Evolutionary conservation across 2,329 filamentous ascomycete genomes (phyloP), one percentile per base, ranked within the genome.

Genomic region (Fusarium proliferatum): DNA sequence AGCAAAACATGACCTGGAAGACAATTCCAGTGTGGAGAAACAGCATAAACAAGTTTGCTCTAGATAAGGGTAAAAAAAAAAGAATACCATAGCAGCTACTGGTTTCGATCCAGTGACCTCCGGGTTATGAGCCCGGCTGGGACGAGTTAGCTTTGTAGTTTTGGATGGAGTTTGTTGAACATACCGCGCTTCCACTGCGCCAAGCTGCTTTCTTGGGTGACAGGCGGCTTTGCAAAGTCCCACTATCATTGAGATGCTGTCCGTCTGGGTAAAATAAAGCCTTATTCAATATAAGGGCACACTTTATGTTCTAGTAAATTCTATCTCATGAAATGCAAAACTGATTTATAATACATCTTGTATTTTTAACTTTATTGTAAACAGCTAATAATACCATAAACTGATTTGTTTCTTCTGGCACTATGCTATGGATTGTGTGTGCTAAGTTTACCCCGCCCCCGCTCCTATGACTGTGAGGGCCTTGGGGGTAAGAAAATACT

Each of bases 71-170:
- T 4, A 64, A 64, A 19, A 19, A 23, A 23, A 38, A 26, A 33
- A 23, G 0, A 12, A 12, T 46, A 26, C 23, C 16, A 34, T 69
- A 69, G 66, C 67, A 69, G 67, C 67, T 69, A 69, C 41, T 49
- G 52, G 67, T 69, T 69, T 69, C 67, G 67, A 69, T 69, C 66
- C 52, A 49, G 41, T 46, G 66, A 46, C 66, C 66, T 69, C 67
- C 67, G 66, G 66, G 66, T 69, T 69, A 69, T 69, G 66, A 69
- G 66, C 74, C 74, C 26, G 67, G 79, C 39, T 67, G 28, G 16
- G 34, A 33, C 23, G 30, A 19, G 46, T 67, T 53, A 67, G 65
- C 46, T n/a, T 10, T 30, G 39, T 38, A 36, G 30, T 17, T 39
- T 42, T 33, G 2, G 19, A 15, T 26, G 19, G 9, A 16, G 23